These are phyloP conservation scores for Emydomyces testavorans DNA, from an alignment of 2,329 filamentous ascomycete genomes.

Conservation along the genomic window DNA sequence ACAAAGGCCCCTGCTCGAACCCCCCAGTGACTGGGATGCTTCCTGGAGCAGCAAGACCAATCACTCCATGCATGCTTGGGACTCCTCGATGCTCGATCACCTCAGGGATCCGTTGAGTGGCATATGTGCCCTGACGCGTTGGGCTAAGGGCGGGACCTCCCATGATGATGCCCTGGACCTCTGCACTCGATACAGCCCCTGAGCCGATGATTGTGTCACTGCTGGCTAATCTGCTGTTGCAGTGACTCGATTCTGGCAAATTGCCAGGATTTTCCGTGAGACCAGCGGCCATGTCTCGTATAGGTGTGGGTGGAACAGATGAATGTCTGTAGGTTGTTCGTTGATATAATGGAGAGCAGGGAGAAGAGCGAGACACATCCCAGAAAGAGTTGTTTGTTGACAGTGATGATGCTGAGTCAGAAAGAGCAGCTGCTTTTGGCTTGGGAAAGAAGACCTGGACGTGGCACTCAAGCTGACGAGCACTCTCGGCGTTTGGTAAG, in stretches of 20 bases:
- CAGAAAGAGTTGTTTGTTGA: background rate
- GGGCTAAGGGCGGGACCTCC: constrained; percentile 12
- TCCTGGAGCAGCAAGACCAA: constrained; percentile 2
- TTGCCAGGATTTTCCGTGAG: background rate
- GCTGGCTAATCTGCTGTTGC: background rate
- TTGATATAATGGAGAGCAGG: background rate
- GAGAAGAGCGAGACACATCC: constrained; percentile 3
- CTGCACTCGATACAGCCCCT: background rate
- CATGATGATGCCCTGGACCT: constrained; percentile 18
- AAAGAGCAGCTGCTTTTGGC: background rate
- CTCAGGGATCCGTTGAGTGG: constrained; percentile 10
- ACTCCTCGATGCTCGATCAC: constrained; percentile 7
- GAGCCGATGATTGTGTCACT: background rate
- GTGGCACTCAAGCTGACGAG: background rate
- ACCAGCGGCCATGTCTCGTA: background rate
- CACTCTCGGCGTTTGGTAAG: background rate
- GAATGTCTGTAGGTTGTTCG: background rate
- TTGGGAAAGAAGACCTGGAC: constrained; percentile 5
- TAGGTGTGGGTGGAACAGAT: constrained; percentile 3
- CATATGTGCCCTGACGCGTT: constrained; percentile 13
- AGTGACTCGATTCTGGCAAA: background rate
- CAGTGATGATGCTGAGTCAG: background rate
- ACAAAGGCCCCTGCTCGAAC: background rate
- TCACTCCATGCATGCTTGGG: constrained; percentile 14
- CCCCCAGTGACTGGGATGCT: background rate